Percentiles rank a stretch among this genome's conserved stretches.
Conservation (phyloP, 352 stramenopile species). For the Phytophthora nicotianae region DNA sequence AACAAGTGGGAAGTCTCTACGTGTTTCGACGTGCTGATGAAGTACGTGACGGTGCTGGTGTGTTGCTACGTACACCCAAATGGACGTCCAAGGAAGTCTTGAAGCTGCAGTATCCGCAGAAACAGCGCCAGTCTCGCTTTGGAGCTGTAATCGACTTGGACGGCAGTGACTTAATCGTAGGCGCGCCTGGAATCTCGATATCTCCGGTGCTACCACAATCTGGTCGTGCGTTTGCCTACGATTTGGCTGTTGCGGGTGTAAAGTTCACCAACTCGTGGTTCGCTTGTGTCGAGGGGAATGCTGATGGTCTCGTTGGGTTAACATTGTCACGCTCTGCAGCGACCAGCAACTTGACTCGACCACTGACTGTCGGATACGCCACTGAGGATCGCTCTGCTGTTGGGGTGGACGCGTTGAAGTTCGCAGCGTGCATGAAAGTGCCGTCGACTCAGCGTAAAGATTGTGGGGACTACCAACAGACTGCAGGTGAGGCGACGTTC, state of each 20-base stretch:
- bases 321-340: slow-evolving; percentile 49
- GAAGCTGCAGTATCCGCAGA: slow-evolving; percentile 82
- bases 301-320: slow-evolving; percentile 60
- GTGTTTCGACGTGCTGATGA: slow-evolving; percentile 68
- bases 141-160: slow-evolving; percentile 62
- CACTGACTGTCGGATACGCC: slow-evolving; percentile 72
- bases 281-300: slow-evolving; percentile 65
- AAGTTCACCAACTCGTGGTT: slow-evolving; percentile 68
- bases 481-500: slow-evolving; percentile 90
- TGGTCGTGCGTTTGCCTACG: slow-evolving; percentile 73
- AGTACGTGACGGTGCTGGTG: slow-evolving; percentile 69
- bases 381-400: slow-evolving; percentile 76
- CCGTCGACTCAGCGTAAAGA: slow-evolving; percentile 59
- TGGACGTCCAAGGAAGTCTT: slow-evolving; percentile 74
- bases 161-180: slow-evolving; percentile 60
- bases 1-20: slow-evolving; percentile 69
- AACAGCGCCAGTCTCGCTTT: slow-evolving; percentile 60
- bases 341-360: slow-evolving; percentile 44
- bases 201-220: slow-evolving; percentile 40
- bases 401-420: slow-evolving; percentile 64
- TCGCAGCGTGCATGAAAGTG: slow-evolving; percentile 58
- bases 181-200: slow-evolving; percentile 61
- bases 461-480: slow-evolving; percentile 81
- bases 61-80: slow-evolving; percentile 60
- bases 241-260: slow-evolving; percentile 57